Evolutionary conservation across 1,284 basidiomycete genomes (phyloP).

Genomic region (Porogramme epimiltina): DNA sequence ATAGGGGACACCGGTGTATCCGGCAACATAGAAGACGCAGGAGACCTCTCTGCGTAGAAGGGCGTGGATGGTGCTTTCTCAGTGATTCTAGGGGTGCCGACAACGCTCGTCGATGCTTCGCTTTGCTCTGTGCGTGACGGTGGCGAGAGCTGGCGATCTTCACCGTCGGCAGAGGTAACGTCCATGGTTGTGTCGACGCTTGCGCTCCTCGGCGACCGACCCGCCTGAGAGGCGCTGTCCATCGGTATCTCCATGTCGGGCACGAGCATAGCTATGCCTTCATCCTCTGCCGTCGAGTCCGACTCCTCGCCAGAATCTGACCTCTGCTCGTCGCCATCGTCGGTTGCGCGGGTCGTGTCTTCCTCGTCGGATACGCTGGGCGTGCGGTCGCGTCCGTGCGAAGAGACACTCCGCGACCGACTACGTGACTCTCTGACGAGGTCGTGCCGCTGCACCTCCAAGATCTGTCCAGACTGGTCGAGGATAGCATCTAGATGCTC

Average conservation of each 20-base stretch:
- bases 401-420: conserved; percentile 55
- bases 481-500: conserved; percentile 91
- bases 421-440: conserved; percentile 56
- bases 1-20: background rate
- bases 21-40: background rate
- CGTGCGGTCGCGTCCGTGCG: conserved; percentile 37
- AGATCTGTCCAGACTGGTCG: conserved; percentile 85
- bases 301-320: conserved; percentile 5
- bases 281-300: conserved; percentile 8
- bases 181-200: conserved; percentile 8
- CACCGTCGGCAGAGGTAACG: background rate
- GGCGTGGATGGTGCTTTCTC: background rate
- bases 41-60: background rate
- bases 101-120: background rate
- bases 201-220: conserved; percentile 3
- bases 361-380: conserved; percentile 20
- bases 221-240: conserved; percentile 1
- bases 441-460: conserved; percentile 82
- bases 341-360: background rate
- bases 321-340: background rate
- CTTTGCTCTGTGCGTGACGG: background rate
- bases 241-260: conserved; percentile 10
- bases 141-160: background rate
- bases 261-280: conserved; percentile 17
- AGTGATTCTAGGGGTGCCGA: background rate